These are phyloP conservation scores for Zasmidium cellare DNA, from an alignment of 2,329 filamentous ascomycete genomes.

Conservation along the genomic window DNA sequence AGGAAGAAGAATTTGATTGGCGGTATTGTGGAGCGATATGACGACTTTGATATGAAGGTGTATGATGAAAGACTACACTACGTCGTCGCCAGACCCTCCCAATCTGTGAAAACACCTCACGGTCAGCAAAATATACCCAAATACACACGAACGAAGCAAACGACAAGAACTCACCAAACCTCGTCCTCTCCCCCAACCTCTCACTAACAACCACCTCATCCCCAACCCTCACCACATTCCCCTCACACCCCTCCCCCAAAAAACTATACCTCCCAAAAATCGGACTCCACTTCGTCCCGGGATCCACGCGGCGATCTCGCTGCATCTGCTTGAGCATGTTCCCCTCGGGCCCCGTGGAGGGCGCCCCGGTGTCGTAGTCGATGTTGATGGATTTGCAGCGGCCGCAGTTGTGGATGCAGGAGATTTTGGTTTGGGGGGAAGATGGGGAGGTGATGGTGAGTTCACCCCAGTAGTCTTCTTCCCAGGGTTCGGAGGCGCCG, in stretches of 20 bases:
- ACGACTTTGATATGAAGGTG: slow-evolving; percentile 4
- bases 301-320: slow-evolving; percentile 47
- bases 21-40: not conserved
- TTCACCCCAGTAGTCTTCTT: slow-evolving; percentile 50
- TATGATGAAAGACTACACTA: not conserved
- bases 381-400: slow-evolving; percentile 50
- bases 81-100: slow-evolving; percentile 24
- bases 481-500: slow-evolving; percentile 42
- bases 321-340: slow-evolving; percentile 48
- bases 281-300: slow-evolving; percentile 47
- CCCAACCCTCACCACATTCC: slow-evolving; percentile 39
- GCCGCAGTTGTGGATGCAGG: slow-evolving; percentile 47
- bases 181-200: slow-evolving; percentile 41
- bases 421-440: slow-evolving; percentile 26
- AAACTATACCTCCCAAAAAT: slow-evolving; percentile 52
- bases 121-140: slow-evolving; percentile 6
- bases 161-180: slow-evolving; percentile 42
- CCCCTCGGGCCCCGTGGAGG: slow-evolving; percentile 38
- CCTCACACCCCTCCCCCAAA: slow-evolving; percentile 34
- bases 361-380: slow-evolving; percentile 47
- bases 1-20: not conserved
- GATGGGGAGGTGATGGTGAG: slow-evolving; percentile 29
- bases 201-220: slow-evolving; percentile 44
- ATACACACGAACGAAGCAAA: not conserved
- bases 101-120: slow-evolving; percentile 19